Percentiles rank a stretch among this genome's conserved stretches.
phyloP scores from a whole-genome alignment of 2,329 filamentous ascomycete species.

The Calonectria honghensis region DNA sequence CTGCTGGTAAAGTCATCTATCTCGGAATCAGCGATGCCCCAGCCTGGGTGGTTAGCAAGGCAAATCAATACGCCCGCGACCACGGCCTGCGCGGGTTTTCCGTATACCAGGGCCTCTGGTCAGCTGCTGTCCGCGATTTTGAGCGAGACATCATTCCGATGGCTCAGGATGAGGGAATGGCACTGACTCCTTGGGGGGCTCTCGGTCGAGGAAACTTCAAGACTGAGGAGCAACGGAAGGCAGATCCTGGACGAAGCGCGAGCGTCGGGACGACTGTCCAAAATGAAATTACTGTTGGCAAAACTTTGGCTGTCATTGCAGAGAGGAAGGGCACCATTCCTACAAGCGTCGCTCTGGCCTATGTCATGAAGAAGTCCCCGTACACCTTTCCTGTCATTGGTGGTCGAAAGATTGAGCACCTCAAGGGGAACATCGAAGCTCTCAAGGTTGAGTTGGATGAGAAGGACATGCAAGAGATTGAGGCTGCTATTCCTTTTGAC shows the following conservation, averaged over 20 bases:
- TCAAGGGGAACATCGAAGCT: slow-evolving; percentile 18
- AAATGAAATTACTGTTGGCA: not conserved
- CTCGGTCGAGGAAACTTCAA: slow-evolving; percentile 65
- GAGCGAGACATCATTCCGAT: slow-evolving; percentile 57
- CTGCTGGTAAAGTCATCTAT: slow-evolving; percentile 53
- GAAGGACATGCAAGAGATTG: slow-evolving; percentile 4
- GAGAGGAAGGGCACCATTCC: not conserved
- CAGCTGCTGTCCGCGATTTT: slow-evolving; percentile 50
- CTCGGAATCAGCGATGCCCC: slow-evolving; percentile 55
- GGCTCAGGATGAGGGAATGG: slow-evolving; percentile 59
- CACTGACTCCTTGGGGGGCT: slow-evolving; percentile 70
- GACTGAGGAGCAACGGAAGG: slow-evolving; percentile 41
- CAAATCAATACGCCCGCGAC: slow-evolving; percentile 54
- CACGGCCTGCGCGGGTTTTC: slow-evolving; percentile 52
- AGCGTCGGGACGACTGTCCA: not conserved
- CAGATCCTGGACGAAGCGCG: not conserved
- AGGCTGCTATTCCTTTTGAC: slow-evolving; percentile 16
- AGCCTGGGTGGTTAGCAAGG: slow-evolving; percentile 54
- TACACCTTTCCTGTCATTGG: slow-evolving; percentile 30
- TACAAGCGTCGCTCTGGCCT: slow-evolving; percentile 17
- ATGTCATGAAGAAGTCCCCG: slow-evolving; percentile 22
- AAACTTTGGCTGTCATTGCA: slow-evolving; percentile 4
- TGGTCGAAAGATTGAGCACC: slow-evolving; percentile 19
- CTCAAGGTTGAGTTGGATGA: slow-evolving; percentile 4
- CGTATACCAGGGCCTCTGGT: slow-evolving; percentile 56